Evolutionary conservation across 495 filamentous ascomycete species (phyloP), one percentile per base, ranked within the genome.

Genomic region (Hypoxylon intermedium): DNA sequence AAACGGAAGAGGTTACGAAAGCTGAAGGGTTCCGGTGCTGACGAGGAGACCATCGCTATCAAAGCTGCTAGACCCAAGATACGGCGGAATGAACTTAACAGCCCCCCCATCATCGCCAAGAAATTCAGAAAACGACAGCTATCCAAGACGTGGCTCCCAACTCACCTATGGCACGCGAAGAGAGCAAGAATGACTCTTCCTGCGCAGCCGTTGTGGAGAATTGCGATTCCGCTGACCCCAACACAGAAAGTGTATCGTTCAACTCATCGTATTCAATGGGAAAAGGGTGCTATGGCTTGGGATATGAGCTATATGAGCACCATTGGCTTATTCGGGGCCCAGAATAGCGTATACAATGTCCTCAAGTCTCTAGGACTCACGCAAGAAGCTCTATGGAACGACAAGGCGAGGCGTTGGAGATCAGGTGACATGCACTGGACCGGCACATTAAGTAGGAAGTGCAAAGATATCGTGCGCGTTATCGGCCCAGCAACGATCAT

Each of bases 221-320:
- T 97, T 73, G 83, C 91, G 0, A 72, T 98, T 21, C 91, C 93
- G 0, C 68, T 96, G 40, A 89, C 87, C 28, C 90, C 93, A 0
- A 93, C 88, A 1, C 86, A 91, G 67, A 98, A 98, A 75, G 87
- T 86, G 48, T 97, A 96, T 72, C 79, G 94, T 15, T 85, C 88
- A 31, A 94, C 91, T 1, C 93, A 97, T 75, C 82, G 95, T 31
- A 89, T 92, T n/a, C 82, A 80, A 30, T 74, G 73, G 36, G 77
- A 80, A 34, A 76, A 77, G 45, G 78, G 81, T 9, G 85, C 84
- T 13, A 79, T 87, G 13, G 81, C 93, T 7, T 98, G 95, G 93
- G 94, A 98, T 75, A 91, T 86, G 83, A 97, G 93, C 68, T 98
- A 97, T 70, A 90, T 94, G 76, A 86, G 90, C 69, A 97, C 91